These are phyloP conservation scores for Jasminum sambac DNA, from an alignment of 257 asterid genomes.

Conservation along the genomic window DNA sequence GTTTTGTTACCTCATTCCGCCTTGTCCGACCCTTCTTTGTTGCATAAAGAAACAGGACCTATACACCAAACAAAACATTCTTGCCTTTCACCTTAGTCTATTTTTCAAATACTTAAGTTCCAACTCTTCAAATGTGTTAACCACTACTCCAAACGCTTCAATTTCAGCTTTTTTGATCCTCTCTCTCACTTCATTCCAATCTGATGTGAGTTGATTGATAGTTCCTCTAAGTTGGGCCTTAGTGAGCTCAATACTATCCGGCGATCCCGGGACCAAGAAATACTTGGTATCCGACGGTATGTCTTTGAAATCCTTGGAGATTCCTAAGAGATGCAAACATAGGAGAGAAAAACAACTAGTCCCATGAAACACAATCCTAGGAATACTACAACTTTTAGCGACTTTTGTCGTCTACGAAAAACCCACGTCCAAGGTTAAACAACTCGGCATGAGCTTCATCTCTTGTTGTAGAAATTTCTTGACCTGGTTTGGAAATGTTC, in stretches of 20 bases:
- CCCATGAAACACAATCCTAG: slow-evolving; percentile 50
- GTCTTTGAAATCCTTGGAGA: slow-evolving; percentile 5
- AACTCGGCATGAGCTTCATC: slow-evolving; percentile 38
- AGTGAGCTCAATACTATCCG: slow-evolving; percentile 43
- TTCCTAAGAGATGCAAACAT: slow-evolving; percentile 12
- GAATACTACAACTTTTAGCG: slow-evolving; percentile 37
- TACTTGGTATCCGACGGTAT: slow-evolving; percentile 32
- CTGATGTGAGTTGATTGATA: slow-evolving; percentile 14
- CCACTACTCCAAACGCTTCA: slow-evolving; percentile 38
- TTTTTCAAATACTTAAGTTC: slow-evolving; percentile 40
- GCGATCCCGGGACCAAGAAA: slow-evolving; percentile 49
- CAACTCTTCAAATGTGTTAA: slow-evolving; percentile 49
- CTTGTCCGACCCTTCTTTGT: slow-evolving; percentile 28
- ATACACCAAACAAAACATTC: slow-evolving; percentile 41
- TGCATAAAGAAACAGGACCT: slow-evolving; percentile 51
- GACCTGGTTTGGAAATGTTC: neutral
- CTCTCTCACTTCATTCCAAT: neutral
- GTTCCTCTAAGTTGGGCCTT: slow-evolving; percentile 38
- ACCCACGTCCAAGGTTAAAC: slow-evolving; percentile 41
- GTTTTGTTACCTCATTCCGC: slow-evolving; percentile 41
- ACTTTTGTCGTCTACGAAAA: slow-evolving; percentile 40
- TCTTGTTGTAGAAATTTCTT: slow-evolving; percentile 31
- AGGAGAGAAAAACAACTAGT: slow-evolving; percentile 36
- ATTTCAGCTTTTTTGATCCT: slow-evolving; percentile 35
- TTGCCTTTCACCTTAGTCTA: slow-evolving; percentile 26